These are phyloP conservation scores for Aquilaria malaccensis DNA, from an alignment of 345 rosid species.

Conservation along the genomic window DNA sequence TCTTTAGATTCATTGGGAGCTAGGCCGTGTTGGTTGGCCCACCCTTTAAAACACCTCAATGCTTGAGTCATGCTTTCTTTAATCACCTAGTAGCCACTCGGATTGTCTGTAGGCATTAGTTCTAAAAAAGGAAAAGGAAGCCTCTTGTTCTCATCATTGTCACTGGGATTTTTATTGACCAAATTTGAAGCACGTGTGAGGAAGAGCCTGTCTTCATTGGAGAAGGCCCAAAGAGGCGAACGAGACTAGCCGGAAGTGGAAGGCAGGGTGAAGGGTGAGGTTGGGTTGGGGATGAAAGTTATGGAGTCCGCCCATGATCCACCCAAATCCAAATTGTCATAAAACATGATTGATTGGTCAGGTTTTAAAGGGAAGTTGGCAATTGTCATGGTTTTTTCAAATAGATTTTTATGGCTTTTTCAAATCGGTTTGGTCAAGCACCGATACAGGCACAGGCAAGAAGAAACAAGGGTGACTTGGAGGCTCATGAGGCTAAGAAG, in stretches of 20 bases:
- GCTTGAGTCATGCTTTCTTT: constrained; percentile 91
- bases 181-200: constrained; percentile 41
- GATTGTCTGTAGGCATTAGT: constrained; percentile 43
- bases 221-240: constrained; percentile 93
- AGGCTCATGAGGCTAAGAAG: no score
- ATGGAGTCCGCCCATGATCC: constrained; percentile 74
- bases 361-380: constrained; percentile 22
- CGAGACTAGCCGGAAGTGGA: constrained; percentile 62
- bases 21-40: constrained; percentile 72
- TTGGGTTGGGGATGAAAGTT: constrained; percentile 38
- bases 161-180: constrained; percentile 27
- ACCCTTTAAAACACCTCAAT: constrained; percentile 67
- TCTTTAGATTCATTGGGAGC: constrained; percentile 77
- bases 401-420: no score
- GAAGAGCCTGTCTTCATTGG: constrained; percentile 41
- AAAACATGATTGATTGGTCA: constrained; percentile 31
- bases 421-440: no score
- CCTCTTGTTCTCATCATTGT: constrained; percentile 26
- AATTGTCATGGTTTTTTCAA: no score
- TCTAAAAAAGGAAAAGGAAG: constrained; percentile 46
- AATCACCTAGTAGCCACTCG: constrained; percentile 51
- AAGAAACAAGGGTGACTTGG: no score
- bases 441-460: no score
- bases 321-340: constrained; percentile 70
- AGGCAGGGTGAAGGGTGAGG: constrained; percentile 41